phyloP scores from a whole-genome alignment of 2,329 filamentous ascomycete species.

The Diaporthe citriasiana region DNA sequence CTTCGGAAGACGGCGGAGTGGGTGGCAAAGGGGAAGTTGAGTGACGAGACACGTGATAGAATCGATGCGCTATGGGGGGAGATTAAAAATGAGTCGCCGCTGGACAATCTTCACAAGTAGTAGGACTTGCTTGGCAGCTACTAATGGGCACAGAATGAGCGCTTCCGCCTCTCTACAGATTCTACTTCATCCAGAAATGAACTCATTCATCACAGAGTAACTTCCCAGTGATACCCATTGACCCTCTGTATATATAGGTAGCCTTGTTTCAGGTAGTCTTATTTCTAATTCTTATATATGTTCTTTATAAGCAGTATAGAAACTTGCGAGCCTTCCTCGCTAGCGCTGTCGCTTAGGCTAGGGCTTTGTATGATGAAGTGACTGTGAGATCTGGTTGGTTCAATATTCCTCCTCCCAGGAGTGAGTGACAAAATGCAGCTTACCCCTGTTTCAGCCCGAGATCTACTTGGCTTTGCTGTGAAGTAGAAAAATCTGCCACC shows the following conservation, averaged over 20 bases:
- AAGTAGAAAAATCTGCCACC: no score
- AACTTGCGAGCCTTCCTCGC: background rate
- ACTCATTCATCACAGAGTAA: background rate
- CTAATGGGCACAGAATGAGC: background rate
- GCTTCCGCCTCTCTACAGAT: background rate
- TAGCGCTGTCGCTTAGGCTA: background rate
- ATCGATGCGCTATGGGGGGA: background rate
- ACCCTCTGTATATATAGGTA: no score
- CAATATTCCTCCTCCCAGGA: background rate
- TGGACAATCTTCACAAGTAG: background rate
- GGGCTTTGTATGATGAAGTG: background rate
- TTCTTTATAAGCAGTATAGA: no score
- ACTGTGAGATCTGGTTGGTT: background rate
- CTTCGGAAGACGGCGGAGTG: background rate
- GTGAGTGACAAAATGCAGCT: background rate
- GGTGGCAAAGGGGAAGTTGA: background rate
- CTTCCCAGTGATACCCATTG: background rate
- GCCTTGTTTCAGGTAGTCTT: no score
- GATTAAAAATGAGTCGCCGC: slow-evolving; percentile 1
- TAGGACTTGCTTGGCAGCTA: background rate
- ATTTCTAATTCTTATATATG: no score
- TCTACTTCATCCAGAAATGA: background rate
- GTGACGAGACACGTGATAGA: slow-evolving; percentile 1
- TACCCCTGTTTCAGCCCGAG: no score
- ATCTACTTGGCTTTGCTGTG: no score